Evolutionary conservation across 441 rosid species (phyloP).

Genomic region (Populus tomentosa): DNA sequence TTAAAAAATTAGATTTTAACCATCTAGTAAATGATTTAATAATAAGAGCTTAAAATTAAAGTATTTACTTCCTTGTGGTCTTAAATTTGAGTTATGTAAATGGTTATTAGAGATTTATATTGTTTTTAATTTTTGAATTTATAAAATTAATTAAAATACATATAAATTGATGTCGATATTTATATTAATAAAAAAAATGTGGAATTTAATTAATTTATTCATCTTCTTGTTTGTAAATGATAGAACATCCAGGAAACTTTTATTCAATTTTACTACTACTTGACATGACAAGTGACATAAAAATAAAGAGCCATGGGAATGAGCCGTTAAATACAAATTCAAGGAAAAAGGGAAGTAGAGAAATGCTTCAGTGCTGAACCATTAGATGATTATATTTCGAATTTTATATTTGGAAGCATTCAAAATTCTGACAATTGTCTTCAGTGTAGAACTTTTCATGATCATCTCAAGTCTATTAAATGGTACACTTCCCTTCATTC

Average conservation of each 20-base stretch:
- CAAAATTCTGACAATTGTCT: constrained; percentile 14
- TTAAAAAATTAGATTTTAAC: too few species aligned
- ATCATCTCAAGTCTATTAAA: constrained; percentile 28
- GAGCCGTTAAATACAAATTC: constrained; percentile 12
- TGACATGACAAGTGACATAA: neutral
- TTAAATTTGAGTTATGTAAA: too few species aligned
- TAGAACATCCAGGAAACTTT: neutral
- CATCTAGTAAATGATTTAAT: too few species aligned
- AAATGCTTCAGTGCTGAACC: constrained; percentile 1
- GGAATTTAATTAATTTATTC: too few species aligned
- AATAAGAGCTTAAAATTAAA: too few species aligned
- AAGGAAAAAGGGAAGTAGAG: neutral
- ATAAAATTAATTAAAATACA: too few species aligned
- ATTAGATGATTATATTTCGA: constrained; percentile 13
- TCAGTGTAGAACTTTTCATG: constrained; percentile 14
- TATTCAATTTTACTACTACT: neutral
- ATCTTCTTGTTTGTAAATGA: neutral
- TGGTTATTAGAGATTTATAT: too few species aligned
- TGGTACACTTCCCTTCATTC: constrained; percentile 18
- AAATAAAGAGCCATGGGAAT: constrained; percentile 16
- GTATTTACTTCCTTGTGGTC: too few species aligned
- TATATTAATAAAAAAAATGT: too few species aligned
- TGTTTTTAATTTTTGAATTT: too few species aligned
- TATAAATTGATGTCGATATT: too few species aligned
- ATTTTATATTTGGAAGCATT: constrained; percentile 37